A percentile compares a stretch with the other conserved stretches of the same genome.
Conservation (phyloP, 2,329 filamentous ascomycete genomes). For the Xenosphaeropsis pyriputrescens region DNA sequence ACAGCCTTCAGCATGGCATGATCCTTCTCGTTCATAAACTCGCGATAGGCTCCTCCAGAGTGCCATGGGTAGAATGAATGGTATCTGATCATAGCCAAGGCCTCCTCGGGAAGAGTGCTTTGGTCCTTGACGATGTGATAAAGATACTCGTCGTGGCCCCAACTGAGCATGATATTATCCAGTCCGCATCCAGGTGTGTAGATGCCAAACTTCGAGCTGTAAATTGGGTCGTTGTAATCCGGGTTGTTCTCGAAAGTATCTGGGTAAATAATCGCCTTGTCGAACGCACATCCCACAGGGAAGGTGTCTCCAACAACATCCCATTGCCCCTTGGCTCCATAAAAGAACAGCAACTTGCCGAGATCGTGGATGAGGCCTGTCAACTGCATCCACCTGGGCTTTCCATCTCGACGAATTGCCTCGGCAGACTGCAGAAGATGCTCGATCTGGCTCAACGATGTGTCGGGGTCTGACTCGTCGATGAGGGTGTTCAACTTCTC, state of each 20-base stretch:
- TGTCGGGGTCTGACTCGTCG: conserved; percentile 82
- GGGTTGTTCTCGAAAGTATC: conserved; percentile 65
- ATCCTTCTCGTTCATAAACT: conserved; percentile 73
- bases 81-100: conserved; percentile 78
- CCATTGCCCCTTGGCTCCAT: conserved; percentile 73
- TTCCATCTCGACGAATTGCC: conserved; percentile 71
- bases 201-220: conserved; percentile 62
- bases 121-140: conserved; percentile 78
- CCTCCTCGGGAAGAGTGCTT: conserved; percentile 61
- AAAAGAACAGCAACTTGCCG: conserved; percentile 65
- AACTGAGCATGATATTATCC: conserved; percentile 74
- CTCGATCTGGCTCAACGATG: conserved; percentile 72
- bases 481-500: conserved; percentile 82
- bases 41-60: conserved; percentile 59
- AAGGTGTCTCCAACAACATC: conserved; percentile 79
- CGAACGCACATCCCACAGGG: conserved; percentile 58
- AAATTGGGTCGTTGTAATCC: conserved; percentile 55
- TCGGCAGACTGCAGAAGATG: conserved; percentile 77
- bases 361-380: conserved; percentile 64
- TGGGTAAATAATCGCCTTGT: conserved; percentile 60
- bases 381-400: conserved; percentile 69
- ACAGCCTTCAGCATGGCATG: conserved; percentile 66
- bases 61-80: conserved; percentile 91
- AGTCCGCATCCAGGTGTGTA: conserved; percentile 65
- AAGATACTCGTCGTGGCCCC: conserved; percentile 76